Percentiles rank a stretch among this genome's conserved stretches.
Evolutionary conservation across 495 filamentous ascomycete species (phyloP).

Genomic region (Penicillium canariense): DNA sequence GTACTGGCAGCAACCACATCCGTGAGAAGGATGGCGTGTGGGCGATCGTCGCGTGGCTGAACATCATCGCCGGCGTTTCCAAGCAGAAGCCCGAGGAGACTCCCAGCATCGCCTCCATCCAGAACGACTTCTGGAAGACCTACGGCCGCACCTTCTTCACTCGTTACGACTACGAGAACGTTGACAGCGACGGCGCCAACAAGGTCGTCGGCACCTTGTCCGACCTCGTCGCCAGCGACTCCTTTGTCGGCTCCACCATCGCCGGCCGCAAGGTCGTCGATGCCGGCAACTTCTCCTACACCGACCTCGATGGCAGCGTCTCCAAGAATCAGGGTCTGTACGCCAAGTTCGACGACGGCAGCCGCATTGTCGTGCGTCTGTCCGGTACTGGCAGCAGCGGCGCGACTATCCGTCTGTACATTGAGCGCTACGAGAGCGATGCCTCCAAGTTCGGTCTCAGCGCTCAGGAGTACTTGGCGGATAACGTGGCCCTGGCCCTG

Average conservation of each 20-base stretch:
- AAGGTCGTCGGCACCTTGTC: slow-evolving; percentile 78
- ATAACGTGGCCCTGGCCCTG: slow-evolving; percentile 79
- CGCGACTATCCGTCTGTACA: slow-evolving; percentile 92
- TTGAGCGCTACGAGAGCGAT: slow-evolving; percentile 88
- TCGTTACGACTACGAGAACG: slow-evolving; percentile 95
- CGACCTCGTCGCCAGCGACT: slow-evolving; percentile 60
- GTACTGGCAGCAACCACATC: slow-evolving; percentile 98
- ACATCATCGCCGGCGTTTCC: slow-evolving; percentile 94
- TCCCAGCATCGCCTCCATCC: slow-evolving; percentile 91
- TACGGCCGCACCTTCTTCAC: slow-evolving; percentile 99
- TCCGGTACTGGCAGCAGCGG: slow-evolving; percentile 94
- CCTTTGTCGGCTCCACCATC: slow-evolving; percentile 81
- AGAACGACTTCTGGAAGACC: slow-evolving; percentile 93
- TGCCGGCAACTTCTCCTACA: slow-evolving; percentile 96
- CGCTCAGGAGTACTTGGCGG: slow-evolving; percentile 92
- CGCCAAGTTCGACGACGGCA: slow-evolving; percentile 91
- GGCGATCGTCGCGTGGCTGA: slow-evolving; percentile 96
- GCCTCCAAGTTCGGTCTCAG: slow-evolving; percentile 67
- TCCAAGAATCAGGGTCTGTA: slow-evolving; percentile 95
- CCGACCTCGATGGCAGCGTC: slow-evolving; percentile 92
- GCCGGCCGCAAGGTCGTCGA: slow-evolving; percentile 79
- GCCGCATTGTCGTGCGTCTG: slow-evolving; percentile 87
- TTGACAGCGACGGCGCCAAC: slow-evolving; percentile 84
- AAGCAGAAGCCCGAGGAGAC: slow-evolving; percentile 68
- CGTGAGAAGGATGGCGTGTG: slow-evolving; percentile 98